phyloP scores from a whole-genome alignment of 805 yeast species.

The Yarrowia sp. region DNA sequence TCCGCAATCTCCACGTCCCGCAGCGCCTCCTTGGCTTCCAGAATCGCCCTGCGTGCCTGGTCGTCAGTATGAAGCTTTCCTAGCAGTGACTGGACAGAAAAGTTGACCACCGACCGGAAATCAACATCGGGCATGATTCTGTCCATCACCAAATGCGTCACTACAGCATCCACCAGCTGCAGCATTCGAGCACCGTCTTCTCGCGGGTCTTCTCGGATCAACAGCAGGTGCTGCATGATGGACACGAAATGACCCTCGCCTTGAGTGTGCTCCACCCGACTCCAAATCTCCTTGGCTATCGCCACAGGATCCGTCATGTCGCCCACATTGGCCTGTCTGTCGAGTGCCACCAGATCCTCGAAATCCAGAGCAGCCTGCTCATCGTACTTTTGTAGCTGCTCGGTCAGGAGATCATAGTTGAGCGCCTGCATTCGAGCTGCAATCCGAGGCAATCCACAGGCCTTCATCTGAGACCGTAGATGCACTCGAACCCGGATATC shows the following conservation, averaged over 20 bases:
- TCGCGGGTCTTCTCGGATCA: constrained; percentile 54
- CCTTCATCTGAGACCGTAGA: constrained; percentile 65
- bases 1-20: constrained; percentile 61
- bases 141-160: constrained; percentile 66
- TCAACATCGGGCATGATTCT: constrained; percentile 54
- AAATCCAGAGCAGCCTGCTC: constrained; percentile 64
- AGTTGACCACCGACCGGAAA: constrained; percentile 71
- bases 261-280: constrained; percentile 62
- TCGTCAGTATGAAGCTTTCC: constrained; percentile 84
- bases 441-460: constrained; percentile 62
- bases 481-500: constrained; percentile 56
- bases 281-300: constrained; percentile 65
- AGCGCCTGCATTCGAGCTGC: constrained; percentile 61
- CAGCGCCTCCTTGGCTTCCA: constrained; percentile 61
- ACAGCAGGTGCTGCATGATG: constrained; percentile 69
- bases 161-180: constrained; percentile 68
- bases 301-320: constrained; percentile 78
- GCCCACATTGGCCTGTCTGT: constrained; percentile 56
- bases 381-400: constrained; percentile 69
- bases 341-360: constrained; percentile 53
- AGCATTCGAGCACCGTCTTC: constrained; percentile 58
- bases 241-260: constrained; percentile 66
- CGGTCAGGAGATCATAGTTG: constrained; percentile 64
- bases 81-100: constrained; percentile 75
- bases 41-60: constrained; percentile 74